These are phyloP conservation scores for Hysterangium stoloniferum DNA, from an alignment of 768 basidiomycete species.

Conservation along the genomic window DNA sequence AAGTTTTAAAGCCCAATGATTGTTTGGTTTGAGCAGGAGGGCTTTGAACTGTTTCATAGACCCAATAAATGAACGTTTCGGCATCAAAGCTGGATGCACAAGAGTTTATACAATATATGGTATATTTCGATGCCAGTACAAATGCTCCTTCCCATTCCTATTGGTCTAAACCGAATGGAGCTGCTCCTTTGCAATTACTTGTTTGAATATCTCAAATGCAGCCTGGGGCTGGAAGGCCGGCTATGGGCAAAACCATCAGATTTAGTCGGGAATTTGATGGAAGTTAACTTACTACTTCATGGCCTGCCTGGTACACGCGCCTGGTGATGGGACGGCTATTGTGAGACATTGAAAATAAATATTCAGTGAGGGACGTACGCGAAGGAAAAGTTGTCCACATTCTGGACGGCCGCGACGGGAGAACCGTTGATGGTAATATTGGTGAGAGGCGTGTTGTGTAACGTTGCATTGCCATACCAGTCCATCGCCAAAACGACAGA, in stretches of 20 bases:
- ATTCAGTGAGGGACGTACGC: conserved; percentile 41
- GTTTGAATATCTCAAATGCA: conserved; percentile 50
- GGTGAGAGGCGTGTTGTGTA: conserved; percentile 25
- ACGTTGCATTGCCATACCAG: conserved; percentile 10
- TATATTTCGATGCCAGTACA: no score
- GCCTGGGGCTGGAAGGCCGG: conserved; percentile 56
- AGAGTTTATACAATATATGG: no score
- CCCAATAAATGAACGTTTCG: no score
- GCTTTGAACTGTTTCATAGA: no score
- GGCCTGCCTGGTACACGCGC: conserved; percentile 49
- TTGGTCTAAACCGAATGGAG: conserved; percentile 45
- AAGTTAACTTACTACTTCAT: conserved; percentile 59
- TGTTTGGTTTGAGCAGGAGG: no score
- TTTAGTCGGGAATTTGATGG: no score
- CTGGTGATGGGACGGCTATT: conserved; percentile 23
- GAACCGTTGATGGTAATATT: conserved; percentile 52
- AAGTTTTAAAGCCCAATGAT: no score
- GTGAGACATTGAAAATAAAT: no score
- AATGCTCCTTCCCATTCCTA: no score
- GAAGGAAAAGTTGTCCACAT: conserved; percentile 60
- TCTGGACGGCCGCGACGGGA: conserved; percentile 51
- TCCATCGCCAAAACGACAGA: conserved; percentile 25
- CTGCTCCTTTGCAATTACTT: conserved; percentile 42
- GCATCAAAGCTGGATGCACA: no score
- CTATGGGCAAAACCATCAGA: conserved; percentile 23